phyloP scores from a whole-genome alignment of 495 filamentous ascomycete genomes.

The Penicillium lividum region DNA sequence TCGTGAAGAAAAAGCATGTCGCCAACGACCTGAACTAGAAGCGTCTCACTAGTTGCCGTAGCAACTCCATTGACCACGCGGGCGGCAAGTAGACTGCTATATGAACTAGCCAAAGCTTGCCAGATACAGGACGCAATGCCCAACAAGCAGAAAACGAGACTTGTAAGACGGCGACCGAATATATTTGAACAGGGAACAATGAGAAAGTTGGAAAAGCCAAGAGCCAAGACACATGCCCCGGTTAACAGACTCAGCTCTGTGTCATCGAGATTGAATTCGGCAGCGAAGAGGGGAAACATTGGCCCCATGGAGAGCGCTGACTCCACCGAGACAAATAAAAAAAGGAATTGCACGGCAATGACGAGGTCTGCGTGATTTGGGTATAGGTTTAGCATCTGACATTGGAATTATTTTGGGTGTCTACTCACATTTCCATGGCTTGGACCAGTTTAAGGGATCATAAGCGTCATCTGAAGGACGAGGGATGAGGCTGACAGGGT shows the following conservation, averaged over 20 bases:
- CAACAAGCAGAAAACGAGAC: slow-evolving; percentile 49
- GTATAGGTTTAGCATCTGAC: not conserved
- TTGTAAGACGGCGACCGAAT: slow-evolving; percentile 55
- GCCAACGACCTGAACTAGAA: slow-evolving; percentile 58
- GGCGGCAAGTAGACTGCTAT: slow-evolving; percentile 49
- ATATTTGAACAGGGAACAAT: slow-evolving; percentile 54
- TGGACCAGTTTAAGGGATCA: not conserved
- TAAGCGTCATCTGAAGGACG: not conserved
- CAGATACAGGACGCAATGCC: slow-evolving; percentile 54
- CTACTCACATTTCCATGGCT: not conserved
- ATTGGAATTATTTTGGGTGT: not conserved
- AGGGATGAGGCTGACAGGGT: not conserved
- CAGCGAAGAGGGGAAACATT: slow-evolving; percentile 48
- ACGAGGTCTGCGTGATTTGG: not conserved
- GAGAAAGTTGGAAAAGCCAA: slow-evolving; percentile 57
- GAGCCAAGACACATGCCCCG: slow-evolving; percentile 52
- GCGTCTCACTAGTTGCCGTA: slow-evolving; percentile 37
- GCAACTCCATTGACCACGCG: not conserved
- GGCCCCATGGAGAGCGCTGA: slow-evolving; percentile 55
- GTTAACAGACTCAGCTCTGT: slow-evolving; percentile 50
- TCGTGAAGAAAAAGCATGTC: slow-evolving; percentile 67
- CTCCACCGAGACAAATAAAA: slow-evolving; percentile 51
- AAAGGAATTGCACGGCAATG: slow-evolving; percentile 39
- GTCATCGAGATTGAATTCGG: slow-evolving; percentile 47
- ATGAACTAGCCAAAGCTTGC: slow-evolving; percentile 53